Conservation (phyloP, 2,329 filamentous ascomycete genomes). For the Colletotrichum viniferum region DNA sequence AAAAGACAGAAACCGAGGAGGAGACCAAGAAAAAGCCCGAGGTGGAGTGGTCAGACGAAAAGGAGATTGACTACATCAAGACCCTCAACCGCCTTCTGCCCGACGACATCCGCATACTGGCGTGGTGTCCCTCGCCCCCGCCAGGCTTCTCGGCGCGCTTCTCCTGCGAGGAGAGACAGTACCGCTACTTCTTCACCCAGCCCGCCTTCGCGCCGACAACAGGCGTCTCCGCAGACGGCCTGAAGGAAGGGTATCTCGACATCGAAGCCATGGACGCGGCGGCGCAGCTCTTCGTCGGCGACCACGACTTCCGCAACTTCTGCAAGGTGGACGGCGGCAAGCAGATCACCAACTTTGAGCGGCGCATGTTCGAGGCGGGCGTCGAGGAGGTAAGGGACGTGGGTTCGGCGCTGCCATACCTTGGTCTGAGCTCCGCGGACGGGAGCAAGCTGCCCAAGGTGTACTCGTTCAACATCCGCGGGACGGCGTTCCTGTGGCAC, state of each 20-base stretch:
- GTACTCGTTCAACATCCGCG: slow-evolving; percentile 87
- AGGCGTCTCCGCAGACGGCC: slow-evolving; percentile 40
- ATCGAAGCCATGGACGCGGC: slow-evolving; percentile 85
- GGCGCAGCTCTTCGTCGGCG: slow-evolving; percentile 78
- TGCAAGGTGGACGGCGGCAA: slow-evolving; percentile 93
- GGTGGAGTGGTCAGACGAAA: slow-evolving; percentile 66
- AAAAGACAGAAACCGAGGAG: slow-evolving; percentile 22
- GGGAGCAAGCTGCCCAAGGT: slow-evolving; percentile 60
- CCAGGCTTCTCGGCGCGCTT: slow-evolving; percentile 87
- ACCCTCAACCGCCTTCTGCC: slow-evolving; percentile 88
- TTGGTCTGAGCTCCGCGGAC: slow-evolving; percentile 36
- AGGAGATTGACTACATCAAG: slow-evolving; percentile 80
- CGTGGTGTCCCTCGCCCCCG: slow-evolving; percentile 88
- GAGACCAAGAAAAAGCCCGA: slow-evolving; percentile 28
- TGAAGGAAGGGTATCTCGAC: slow-evolving; percentile 79
- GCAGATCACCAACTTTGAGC: slow-evolving; percentile 82
- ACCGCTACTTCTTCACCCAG: slow-evolving; percentile 98
- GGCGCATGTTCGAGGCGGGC: slow-evolving; percentile 79
- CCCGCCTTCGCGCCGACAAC: slow-evolving; percentile 79
- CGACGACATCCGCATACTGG: slow-evolving; percentile 85
- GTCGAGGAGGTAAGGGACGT: slow-evolving; percentile 72
- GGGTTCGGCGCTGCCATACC: slow-evolving; percentile 59
- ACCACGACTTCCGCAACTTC: slow-evolving; percentile 95
- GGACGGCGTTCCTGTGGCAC: slow-evolving; percentile 96
- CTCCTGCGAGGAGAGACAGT: slow-evolving; percentile 87